Base-by-base conservation (phyloP, 2,329 filamentous ascomycete species). In the Scedosporium boydii region DNA sequence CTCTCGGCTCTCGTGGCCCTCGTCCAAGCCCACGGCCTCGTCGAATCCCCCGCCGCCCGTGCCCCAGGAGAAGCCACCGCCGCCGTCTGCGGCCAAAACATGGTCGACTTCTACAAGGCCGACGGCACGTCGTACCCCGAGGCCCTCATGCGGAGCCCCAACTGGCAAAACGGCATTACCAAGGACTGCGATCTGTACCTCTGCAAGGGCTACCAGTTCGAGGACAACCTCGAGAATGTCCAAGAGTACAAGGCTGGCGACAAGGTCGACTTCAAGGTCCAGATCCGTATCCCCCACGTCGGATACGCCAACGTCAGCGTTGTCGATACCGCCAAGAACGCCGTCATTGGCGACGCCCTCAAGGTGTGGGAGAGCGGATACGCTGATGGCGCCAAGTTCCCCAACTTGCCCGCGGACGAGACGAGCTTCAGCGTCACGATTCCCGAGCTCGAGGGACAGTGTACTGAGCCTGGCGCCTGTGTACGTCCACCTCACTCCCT, bases 391-490 rank as follows among this genome's bases (percentile, higher is more conserved):
- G 61, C 57, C 18, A 42, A 55, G 58, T 63, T 66, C 62, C 66
- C 66, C 4, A 57, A 66, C 26, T 59, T 64, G 7, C 64, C 63
- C 12, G 64, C 58, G 6, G 66, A 68, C 44, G 63, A 66, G 57
- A 63, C 64, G 63, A 59, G 26, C 63, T 86, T 86, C 73, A 77
- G 75, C 64, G 75, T 85, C 67, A 84, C 78, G 34, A 81, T 86
- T 65, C 83, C 83, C 1, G 67, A 68, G 42, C 71, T 83, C 21
- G 69, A 68, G 6, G 68, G 67, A 64, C 68, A 81, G 59, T 86
- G 83, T 70, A 70, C 76, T 44, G 76, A 71, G 10, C 76, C 78
- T 21, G 83, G 83, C 51, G 72, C 75, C 64, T 77, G 75, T 59
- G 70, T 67, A 10, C 62, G 59, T 58, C 41, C 27, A 34, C 60